Evolutionary conservation across 139 green algal species (phyloP).

Genomic region (Spirogloea muscicola): DNA sequence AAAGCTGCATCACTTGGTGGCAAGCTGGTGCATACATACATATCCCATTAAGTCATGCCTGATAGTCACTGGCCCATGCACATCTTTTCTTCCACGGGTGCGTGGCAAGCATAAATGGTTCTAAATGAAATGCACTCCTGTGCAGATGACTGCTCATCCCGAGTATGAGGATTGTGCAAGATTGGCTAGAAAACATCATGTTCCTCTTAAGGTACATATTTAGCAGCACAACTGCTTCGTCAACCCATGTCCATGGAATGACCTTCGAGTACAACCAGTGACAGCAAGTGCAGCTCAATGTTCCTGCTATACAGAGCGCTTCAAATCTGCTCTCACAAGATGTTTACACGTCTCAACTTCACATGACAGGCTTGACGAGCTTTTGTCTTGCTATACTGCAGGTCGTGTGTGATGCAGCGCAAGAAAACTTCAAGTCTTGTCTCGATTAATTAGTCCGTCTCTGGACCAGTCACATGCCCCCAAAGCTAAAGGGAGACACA

Average conservation of each 20-base stretch:
- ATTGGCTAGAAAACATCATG: constrained; percentile 4
- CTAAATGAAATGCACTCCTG: background rate
- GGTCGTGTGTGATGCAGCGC: background rate
- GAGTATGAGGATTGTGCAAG: constrained; percentile 26
- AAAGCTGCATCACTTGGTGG: constrained; percentile 17
- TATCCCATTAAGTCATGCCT: background rate
- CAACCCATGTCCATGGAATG: background rate
- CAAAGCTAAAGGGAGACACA: no score
- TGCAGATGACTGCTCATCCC: constrained; percentile 18
- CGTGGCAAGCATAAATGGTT: background rate
- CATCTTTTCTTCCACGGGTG: background rate
- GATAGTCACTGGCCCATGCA: background rate
- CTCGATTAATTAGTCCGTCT: no score
- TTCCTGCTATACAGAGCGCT: background rate
- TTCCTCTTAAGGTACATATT: constrained; percentile 21
- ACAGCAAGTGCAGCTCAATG: background rate
- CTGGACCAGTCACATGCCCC: no score
- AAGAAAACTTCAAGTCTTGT: background rate
- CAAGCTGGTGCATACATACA: constrained; percentile 3
- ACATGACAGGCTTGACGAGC: background rate
- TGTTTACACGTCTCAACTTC: no score
- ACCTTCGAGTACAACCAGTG: background rate
- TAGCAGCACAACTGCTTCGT: background rate
- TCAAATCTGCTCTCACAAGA: no score
- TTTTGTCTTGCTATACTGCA: constrained; percentile 9